Base-by-base conservation (phyloP, 2,329 filamentous ascomycete genomes). In the Pseudogymnoascus sp. region DNA sequence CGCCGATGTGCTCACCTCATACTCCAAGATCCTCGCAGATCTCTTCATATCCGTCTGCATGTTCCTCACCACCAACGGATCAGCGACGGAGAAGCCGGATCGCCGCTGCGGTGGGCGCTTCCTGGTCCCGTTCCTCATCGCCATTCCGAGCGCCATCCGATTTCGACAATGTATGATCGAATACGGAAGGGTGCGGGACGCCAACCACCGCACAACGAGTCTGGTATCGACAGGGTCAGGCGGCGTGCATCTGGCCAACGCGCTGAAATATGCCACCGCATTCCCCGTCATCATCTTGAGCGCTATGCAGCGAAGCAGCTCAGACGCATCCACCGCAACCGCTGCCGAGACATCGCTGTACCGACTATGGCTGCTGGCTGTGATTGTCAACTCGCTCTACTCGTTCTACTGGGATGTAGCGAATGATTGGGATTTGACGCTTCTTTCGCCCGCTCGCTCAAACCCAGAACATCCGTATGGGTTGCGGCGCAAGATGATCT, bases 331-430 rank as follows among this genome's bases (percentile, higher is more conserved):
- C 29, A 72, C 72, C 36, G 74, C 72, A 21, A 73, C 68, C 8
- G 69, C 74, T 3, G 74, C 77, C 4, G 74, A 75, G 64, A 72
- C 76, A 2, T 69, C 72, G 0, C 71, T 83, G 62, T 82, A 84
- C 72, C 78, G 78, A 40, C 77, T 78, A 58, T 94, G 90, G 87
- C 78, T 95, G 31, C 75, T 82, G 36, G 88, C 88, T 45, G 88
- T 90, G 31, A 78, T 91, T 35, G 72, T 94, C 69, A 97, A 99
- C 74, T 95, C 90, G 12, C 79, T 89, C 48, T 99, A 96, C 76
- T 92, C 89, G n/a, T 97, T 97, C 78, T 99, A 94, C 80, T 99
- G 94, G 94, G 94, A 99, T 70, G 86, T 97, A 31, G 82, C 90
- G 61, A 94, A 92, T 77, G 94, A 99, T 79, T 99, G 94, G 94